phyloP scores from a whole-genome alignment of 2,329 filamentous ascomycete genomes.

The Cordyceps tenuipes region DNA sequence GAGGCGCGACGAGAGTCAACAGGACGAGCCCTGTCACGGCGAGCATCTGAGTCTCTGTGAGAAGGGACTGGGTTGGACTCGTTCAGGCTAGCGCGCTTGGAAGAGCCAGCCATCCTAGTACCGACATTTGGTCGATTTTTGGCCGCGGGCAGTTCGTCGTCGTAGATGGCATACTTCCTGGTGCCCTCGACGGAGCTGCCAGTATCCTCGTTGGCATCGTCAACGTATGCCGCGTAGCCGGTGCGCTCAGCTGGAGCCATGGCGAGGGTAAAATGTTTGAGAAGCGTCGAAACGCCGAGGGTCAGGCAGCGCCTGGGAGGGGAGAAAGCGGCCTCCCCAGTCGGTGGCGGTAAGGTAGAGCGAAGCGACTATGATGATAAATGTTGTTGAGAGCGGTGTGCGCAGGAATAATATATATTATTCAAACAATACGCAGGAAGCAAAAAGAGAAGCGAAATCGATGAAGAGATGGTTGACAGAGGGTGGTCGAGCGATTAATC shows the following conservation, averaged over 20 bases:
- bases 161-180: constrained; percentile 39
- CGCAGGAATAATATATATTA: background rate
- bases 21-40: background rate
- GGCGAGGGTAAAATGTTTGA: constrained; percentile 11
- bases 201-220: constrained; percentile 45
- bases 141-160: constrained; percentile 27
- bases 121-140: constrained; percentile 46
- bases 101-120: constrained; percentile 37
- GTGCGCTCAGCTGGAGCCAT: constrained; percentile 33
- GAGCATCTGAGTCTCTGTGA: constrained; percentile 17
- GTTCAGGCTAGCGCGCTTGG: constrained; percentile 24
- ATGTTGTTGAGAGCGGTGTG: background rate
- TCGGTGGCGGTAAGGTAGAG: background rate
- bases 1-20: constrained; percentile 13
- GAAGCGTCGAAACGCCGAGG: constrained; percentile 6
- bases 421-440: background rate
- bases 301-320: constrained; percentile 10
- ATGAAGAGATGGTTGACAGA: background rate
- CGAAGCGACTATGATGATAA: background rate
- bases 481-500: background rate
- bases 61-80: constrained; percentile 39
- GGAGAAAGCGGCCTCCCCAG: constrained; percentile 1
- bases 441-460: background rate
- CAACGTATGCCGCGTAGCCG: constrained; percentile 35
- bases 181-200: constrained; percentile 33